Evolutionary conservation across 2,329 filamentous ascomycete genomes (phyloP).

Genomic region (Fusarium sp.): DNA sequence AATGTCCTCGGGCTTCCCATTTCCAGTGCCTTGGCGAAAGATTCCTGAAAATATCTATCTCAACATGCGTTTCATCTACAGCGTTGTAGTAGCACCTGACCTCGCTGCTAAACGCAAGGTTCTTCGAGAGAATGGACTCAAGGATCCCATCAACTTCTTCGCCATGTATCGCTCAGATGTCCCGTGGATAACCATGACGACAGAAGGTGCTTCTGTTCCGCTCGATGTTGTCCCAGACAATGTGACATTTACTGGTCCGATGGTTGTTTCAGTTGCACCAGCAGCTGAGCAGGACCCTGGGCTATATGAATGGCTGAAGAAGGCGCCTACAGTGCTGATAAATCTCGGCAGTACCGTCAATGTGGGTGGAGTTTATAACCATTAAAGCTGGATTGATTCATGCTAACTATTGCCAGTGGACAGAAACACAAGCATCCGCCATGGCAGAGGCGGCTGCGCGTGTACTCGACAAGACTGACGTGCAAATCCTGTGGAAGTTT

Average conservation of each 20-base stretch:
- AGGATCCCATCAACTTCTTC: slow-evolving; percentile 43
- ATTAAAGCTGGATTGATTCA: background rate
- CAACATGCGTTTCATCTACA: slow-evolving; percentile 51
- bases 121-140: slow-evolving; percentile 40
- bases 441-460: slow-evolving; percentile 45
- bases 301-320: slow-evolving; percentile 60
- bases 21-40: slow-evolving; percentile 60
- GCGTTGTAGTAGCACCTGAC: slow-evolving; percentile 48
- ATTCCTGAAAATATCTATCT: slow-evolving; percentile 53
- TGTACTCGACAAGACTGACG: slow-evolving; percentile 39
- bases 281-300: slow-evolving; percentile 59
- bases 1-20: slow-evolving; percentile 59
- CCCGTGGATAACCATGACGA: slow-evolving; percentile 49
- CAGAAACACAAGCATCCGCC: slow-evolving; percentile 25
- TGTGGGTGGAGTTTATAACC: background rate
- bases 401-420: background rate
- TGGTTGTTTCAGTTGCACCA: slow-evolving; percentile 57
- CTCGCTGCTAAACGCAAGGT: slow-evolving; percentile 41
- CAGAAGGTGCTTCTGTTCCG: slow-evolving; percentile 38
- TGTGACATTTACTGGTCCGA: slow-evolving; percentile 58
- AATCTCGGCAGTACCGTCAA: slow-evolving; percentile 60
- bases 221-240: slow-evolving; percentile 50
- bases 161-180: slow-evolving; percentile 48
- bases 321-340: slow-evolving; percentile 62
- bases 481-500: slow-evolving; percentile 56